A percentile compares a stretch with the other conserved stretches of the same genome.
These are phyloP conservation scores for Penicillium antarcticum DNA, from an alignment of 495 filamentous ascomycete genomes.

Conservation along the genomic window DNA sequence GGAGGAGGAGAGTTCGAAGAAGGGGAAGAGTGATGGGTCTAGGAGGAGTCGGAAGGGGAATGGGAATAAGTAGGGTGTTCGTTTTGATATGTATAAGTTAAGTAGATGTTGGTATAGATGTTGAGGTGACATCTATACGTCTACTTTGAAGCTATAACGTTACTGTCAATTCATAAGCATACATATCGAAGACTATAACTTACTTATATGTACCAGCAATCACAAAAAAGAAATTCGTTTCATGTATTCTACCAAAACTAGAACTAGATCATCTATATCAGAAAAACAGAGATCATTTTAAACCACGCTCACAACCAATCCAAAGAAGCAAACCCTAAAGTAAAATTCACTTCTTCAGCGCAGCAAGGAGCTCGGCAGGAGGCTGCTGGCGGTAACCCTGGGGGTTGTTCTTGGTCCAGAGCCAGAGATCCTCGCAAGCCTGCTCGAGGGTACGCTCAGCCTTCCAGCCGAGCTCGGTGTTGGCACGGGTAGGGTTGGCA, in stretches of 20 bases:
- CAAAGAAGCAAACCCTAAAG: neutral
- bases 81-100: neutral
- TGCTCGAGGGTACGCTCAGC: constrained; percentile 86
- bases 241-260: constrained; percentile 29
- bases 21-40: constrained; percentile 39
- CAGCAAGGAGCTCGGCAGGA: constrained; percentile 75
- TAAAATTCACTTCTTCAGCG: constrained; percentile 56
- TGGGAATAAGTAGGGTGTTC: constrained; percentile 12
- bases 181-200: no score
- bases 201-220: no score
- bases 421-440: constrained; percentile 92
- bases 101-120: neutral
- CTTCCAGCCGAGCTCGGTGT: constrained; percentile 88
- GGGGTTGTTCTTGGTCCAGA: constrained; percentile 93
- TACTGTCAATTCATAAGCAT: no score
- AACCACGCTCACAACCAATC: constrained; percentile 1
- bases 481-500: constrained; percentile 83
- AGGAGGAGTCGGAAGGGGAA: constrained; percentile 39
- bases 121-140: neutral
- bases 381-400: constrained; percentile 89
- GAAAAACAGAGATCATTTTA: constrained; percentile 6
- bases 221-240: constrained; percentile 43
- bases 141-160: no score
- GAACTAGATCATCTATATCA: constrained; percentile 18
- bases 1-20: constrained; percentile 32